Evolutionary conservation across 768 basidiomycete species (phyloP), one percentile per base, ranked within the genome.

Genomic region (Collybiopsis confluens): DNA sequence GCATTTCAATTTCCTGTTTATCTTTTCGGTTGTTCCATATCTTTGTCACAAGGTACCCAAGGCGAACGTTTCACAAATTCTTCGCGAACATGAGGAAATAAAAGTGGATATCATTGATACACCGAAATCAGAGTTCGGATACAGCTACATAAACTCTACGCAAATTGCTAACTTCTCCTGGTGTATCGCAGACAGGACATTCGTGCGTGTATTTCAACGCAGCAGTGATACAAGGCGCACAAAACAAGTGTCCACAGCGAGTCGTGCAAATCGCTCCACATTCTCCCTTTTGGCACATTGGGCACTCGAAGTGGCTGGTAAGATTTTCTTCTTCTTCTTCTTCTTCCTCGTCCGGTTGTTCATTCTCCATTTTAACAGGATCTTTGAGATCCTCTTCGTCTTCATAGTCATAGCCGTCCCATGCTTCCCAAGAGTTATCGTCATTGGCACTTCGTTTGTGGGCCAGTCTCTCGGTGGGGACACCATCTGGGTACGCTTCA

Each of bases 191-290:
- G 24, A 53, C 37, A 21, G 52, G 52, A 37, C 52, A 53, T 4
- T 18, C 15, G 11, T 36, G 18, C 4, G 43, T 53, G 43, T 35
- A 53, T n/a, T 53, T 53, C 28, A 20, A 45, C 11, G 52, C 41
- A 5, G 26, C 52, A 26, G 18, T 37, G 9, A 53, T 53, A 36
- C 52, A 53, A 9, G 41, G 52, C 8, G 52, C 52, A 45, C 52
- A 53, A 13, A 53, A 53, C 20, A 53, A 16, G 13, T 53, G 52
- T 15, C 52, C 52, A 16, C 52, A 53, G 8, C 8, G 41, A 23
- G 43, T 53, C 2, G 52, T 53, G 24, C 42, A 53, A 15, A 53
- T 37, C 30, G 43, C 23, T 2, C 8, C 38, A 20, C 21, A 37
- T 2, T 53, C 28, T 4, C 24, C 24, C 33, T 53, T 26, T 7